Conservation (phyloP, 768 basidiomycete genomes). For the Leucocoprinus sp. region DNA sequence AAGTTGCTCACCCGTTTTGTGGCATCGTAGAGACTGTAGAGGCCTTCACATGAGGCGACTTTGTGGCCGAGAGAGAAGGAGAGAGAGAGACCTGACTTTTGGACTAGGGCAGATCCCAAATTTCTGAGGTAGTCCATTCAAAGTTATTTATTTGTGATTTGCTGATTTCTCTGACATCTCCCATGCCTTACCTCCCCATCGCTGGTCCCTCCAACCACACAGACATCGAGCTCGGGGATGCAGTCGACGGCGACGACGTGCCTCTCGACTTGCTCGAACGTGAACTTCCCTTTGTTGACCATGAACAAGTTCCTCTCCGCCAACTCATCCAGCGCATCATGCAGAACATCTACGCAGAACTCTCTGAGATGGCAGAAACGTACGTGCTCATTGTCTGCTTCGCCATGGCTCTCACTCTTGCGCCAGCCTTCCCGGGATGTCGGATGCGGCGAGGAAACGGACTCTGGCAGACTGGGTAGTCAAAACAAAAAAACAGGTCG, state of each 20-base stretch:
- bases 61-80: slow-evolving; percentile 81
- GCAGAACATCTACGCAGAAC: slow-evolving; percentile 75
- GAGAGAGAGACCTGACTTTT: slow-evolving; percentile 85
- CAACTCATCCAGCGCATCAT: slow-evolving; percentile 70
- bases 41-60: slow-evolving; percentile 56
- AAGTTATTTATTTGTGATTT: too few relatives aligned
- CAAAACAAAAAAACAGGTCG: slow-evolving; percentile 83
- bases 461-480: slow-evolving; percentile 84
- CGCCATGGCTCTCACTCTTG: slow-evolving; percentile 6
- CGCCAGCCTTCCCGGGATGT: slow-evolving; percentile 69
- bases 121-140: slow-evolving; percentile 86
- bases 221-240: slow-evolving; percentile 20
- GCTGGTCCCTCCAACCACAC: slow-evolving; percentile 16
- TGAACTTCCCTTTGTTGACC: slow-evolving; percentile 65
- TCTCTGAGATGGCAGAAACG: slow-evolving; percentile 83
- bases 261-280: slow-evolving; percentile 53
- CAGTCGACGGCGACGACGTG: slow-evolving; percentile 25
- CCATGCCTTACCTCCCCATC: slow-evolving; percentile 2
- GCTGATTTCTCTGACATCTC: too few relatives aligned
- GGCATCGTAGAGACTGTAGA: slow-evolving; percentile 85
- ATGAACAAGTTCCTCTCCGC: slow-evolving; percentile 67
- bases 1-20: slow-evolving; percentile 65
- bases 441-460: slow-evolving; percentile 71
- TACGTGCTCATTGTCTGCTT: slow-evolving; percentile 27
- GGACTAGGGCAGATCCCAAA: slow-evolving; percentile 81